Conservation (phyloP, 352 stramenopile species). For the Globisporangium echinulatum region DNA sequence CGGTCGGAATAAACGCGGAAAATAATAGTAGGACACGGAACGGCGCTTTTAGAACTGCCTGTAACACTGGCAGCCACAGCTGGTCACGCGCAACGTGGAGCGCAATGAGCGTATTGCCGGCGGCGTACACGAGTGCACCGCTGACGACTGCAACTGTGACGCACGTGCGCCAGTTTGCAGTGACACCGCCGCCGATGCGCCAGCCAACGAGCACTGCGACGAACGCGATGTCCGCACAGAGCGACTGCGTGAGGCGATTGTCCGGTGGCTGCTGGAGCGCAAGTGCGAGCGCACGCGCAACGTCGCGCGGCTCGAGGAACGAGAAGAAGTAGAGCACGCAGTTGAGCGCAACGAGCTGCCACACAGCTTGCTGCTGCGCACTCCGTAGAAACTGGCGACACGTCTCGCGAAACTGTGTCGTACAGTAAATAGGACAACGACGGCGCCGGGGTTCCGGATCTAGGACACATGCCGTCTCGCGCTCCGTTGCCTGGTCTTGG, state of each 20-base stretch:
- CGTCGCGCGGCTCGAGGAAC: constrained; percentile 21
- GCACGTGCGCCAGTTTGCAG: constrained; percentile 19
- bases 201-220: constrained; percentile 18
- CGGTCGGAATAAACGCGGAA: constrained; percentile 27
- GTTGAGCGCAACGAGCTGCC: constrained; percentile 39
- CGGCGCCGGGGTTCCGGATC: no score
- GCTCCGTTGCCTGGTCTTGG: background rate
- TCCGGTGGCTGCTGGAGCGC: constrained; percentile 14
- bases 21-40: constrained; percentile 25
- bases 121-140: constrained; percentile 8
- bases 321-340: constrained; percentile 35
- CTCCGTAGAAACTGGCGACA: constrained; percentile 17
- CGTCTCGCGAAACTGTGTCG: constrained; percentile 11
- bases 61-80: constrained; percentile 20
- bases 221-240: constrained; percentile 19
- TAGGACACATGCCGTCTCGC: background rate
- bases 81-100: constrained; percentile 15
- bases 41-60: constrained; percentile 12
- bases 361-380: constrained; percentile 36
- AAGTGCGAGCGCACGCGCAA: constrained; percentile 15
- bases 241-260: constrained; percentile 12
- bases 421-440: background rate
- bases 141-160: constrained; percentile 12
- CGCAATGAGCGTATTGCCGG: constrained; percentile 18
- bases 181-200: constrained; percentile 14